Conservation (phyloP, 75 land plant species). For the Pinus tabuliformis region DNA sequence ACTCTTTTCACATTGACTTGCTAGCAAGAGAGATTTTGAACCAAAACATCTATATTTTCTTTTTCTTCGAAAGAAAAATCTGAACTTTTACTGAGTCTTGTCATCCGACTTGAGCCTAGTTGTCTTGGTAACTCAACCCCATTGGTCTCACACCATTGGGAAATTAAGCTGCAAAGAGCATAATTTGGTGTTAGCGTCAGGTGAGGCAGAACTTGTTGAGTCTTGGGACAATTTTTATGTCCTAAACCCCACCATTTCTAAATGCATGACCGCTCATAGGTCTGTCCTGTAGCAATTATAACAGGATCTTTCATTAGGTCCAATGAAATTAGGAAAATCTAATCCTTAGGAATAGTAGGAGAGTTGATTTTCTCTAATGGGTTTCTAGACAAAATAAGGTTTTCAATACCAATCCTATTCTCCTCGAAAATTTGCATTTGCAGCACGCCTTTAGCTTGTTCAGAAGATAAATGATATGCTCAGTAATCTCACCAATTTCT, state of each 20-base stretch:
- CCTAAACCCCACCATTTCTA: conserved; percentile 80
- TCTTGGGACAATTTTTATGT: conserved; percentile 77
- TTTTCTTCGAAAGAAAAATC: conserved; percentile 33
- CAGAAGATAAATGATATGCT: conserved; percentile 38
- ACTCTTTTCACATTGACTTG: conserved; percentile 59
- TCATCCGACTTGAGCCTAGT: conserved; percentile 14
- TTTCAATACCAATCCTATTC: conserved; percentile 21
- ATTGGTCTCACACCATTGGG: conserved; percentile 78
- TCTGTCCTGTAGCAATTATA: conserved; percentile 15
- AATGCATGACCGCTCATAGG: conserved; percentile 78
- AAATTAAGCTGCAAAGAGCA: conserved; percentile 63
- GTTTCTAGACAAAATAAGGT: conserved; percentile 13
- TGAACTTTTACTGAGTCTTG: conserved; percentile 4
- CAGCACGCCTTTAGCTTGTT: conserved; percentile 39
- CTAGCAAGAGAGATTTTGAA: conserved; percentile 29
- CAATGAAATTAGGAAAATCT: no score
- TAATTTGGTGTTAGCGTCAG: conserved; percentile 74
- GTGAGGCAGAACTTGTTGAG: conserved; percentile 50
- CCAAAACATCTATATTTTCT: conserved; percentile 26
- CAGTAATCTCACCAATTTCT: conserved; percentile 27
- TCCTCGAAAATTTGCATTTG: conserved; percentile 12
- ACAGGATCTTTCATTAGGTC: no score
- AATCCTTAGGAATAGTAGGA: conserved; percentile 10
- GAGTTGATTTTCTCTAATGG: conserved; percentile 11
- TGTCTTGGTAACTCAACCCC: conserved; percentile 59